Evolutionary conservation across 2,329 filamentous ascomycete species (phyloP), one percentile per base, ranked within the genome.

Genomic region (Pseudogymnoascus sp.): DNA sequence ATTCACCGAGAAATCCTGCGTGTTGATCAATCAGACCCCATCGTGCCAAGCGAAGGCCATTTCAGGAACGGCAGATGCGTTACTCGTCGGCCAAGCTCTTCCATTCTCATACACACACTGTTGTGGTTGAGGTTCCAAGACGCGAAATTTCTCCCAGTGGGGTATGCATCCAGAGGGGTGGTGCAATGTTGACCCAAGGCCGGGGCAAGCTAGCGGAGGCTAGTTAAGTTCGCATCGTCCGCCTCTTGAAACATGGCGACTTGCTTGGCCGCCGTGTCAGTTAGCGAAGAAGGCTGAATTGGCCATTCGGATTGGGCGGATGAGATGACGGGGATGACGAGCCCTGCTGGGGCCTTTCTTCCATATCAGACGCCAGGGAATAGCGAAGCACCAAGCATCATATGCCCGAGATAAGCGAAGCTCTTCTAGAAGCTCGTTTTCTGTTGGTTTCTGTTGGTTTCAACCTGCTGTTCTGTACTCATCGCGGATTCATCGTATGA

Each of bases 181-280:
- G 47, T 34, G 9, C 9, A 5, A 14, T 54, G 47, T 32, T 20
- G 47, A 14, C 47, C 28, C 47, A 54, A 54, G 47, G 6, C 16
- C 28, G 11, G 9, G 11, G 28, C 28, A 18, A 54, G 28, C 9
- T 54, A 54, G 25, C 47, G 47, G 47, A 32, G 47, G 32, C 47
- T 54, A 54, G 47, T 54, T 54, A 54, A 54, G 47, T 54, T 54
- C 28, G 16, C 28, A 54, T 54, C 47, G 47, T n/a, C 47, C 47
- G 47, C 47, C 47, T 54, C 47, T 54, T 54, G 47, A 54, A 54
- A 54, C 47, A 32, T 32, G 47, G 32, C 16, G 28, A 32, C 30
- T 34, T 54, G n/a, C 47, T 54, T 54, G 47, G 47, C 47, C 16
- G 47, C 16, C 16, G 47, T 54, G 28, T 54, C 47, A 54, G 47